phyloP scores from a whole-genome alignment of 371 early-diverging fungal species.

The Globomyces sp. region DNA sequence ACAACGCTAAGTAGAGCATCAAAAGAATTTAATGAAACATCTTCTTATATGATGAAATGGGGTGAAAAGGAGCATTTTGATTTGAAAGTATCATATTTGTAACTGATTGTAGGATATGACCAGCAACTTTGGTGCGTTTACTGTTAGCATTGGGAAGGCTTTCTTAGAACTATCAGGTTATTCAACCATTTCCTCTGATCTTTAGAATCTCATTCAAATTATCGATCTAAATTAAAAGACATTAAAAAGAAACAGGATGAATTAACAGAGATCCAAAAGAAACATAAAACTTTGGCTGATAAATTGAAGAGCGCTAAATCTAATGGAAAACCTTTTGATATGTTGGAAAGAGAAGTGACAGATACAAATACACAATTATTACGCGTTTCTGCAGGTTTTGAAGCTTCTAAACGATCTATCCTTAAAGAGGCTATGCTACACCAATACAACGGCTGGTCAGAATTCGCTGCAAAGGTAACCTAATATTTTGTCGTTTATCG shows the following conservation, averaged over 20 bases:
- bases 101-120: neutral
- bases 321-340: slow-evolving; percentile 21
- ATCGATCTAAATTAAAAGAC: slow-evolving; percentile 25
- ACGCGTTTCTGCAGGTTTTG: slow-evolving; percentile 20
- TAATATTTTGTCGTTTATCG: slow-evolving; percentile 1
- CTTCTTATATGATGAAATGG: neutral
- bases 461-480: slow-evolving; percentile 25
- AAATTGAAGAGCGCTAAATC: slow-evolving; percentile 21
- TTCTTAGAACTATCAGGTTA: slow-evolving; percentile 20
- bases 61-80: slow-evolving; percentile 1
- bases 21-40: neutral
- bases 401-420: slow-evolving; percentile 27
- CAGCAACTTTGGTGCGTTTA: neutral
- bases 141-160: neutral
- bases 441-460: slow-evolving; percentile 28
- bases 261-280: slow-evolving; percentile 20
- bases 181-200: neutral
- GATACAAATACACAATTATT: slow-evolving; percentile 14
- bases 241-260: slow-evolving; percentile 25
- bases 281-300: slow-evolving; percentile 23
- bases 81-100: neutral
- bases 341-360: slow-evolving; percentile 24
- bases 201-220: slow-evolving; percentile 8
- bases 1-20: neutral
- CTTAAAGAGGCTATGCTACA: slow-evolving; percentile 15